These are phyloP conservation scores for Lyophyllum shimeji DNA, from an alignment of 768 basidiomycete species.

Conservation along the genomic window DNA sequence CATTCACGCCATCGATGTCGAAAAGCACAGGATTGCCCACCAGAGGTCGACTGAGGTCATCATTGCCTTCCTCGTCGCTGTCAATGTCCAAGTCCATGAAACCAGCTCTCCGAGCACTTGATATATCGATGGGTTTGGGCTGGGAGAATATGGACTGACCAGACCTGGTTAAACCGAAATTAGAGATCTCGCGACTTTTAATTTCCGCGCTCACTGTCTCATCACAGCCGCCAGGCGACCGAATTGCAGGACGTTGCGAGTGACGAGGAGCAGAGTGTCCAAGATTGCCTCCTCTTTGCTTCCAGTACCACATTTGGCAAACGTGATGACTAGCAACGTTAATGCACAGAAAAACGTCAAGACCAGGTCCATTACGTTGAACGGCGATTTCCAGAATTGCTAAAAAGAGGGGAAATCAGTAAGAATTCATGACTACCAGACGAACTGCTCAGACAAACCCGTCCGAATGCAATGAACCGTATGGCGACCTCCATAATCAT, in stretches of 20 bases:
- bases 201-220: slow-evolving; percentile 69
- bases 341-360: slow-evolving; percentile 88
- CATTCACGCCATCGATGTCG: slow-evolving; percentile 37
- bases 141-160: slow-evolving; percentile 87
- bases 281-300: slow-evolving; percentile 94
- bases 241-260: slow-evolving; percentile 91
- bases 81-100: slow-evolving; percentile 76
- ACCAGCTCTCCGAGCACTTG: slow-evolving; percentile 63
- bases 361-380: slow-evolving; percentile 86
- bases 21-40: slow-evolving; percentile 63
- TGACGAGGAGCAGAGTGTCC: slow-evolving; percentile 89
- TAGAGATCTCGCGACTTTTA: slow-evolving; percentile 1
- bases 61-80: slow-evolving; percentile 58
- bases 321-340: slow-evolving; percentile 85
- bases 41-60: slow-evolving; percentile 58
- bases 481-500: slow-evolving; percentile 96
- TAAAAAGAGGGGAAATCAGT: slow-evolving; percentile 28
- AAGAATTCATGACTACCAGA: not conserved
- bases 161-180: slow-evolving; percentile 47
- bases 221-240: slow-evolving; percentile 89
- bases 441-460: slow-evolving; percentile 51
- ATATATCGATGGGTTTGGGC: slow-evolving; percentile 85
- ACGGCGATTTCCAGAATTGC: slow-evolving; percentile 98
- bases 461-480: slow-evolving; percentile 90
- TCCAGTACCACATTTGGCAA: slow-evolving; percentile 78